phyloP scores from a whole-genome alignment of 192 early-diverging fungal genomes.

The Piromyces finnis region DNA sequence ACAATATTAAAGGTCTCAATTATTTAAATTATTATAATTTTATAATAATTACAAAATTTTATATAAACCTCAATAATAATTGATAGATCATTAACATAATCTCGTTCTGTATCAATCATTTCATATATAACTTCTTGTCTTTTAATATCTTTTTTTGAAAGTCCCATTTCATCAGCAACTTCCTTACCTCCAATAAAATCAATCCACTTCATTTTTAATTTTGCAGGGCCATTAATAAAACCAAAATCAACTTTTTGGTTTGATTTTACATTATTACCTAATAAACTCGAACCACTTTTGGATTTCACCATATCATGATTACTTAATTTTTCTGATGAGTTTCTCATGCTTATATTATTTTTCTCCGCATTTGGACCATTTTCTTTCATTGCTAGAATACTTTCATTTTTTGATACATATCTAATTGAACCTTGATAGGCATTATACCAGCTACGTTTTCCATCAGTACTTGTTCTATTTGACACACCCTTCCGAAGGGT shows the following conservation, averaged over 20 bases:
- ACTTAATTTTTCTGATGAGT: neutral
- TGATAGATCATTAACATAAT: conserved; percentile 77
- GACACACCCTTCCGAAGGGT: neutral
- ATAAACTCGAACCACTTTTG: neutral
- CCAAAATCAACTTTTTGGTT: neutral
- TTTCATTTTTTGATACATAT: neutral
- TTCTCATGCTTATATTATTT: too few relatives aligned
- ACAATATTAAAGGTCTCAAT: too few relatives aligned
- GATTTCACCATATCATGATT: too few relatives aligned
- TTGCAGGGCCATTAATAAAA: neutral
- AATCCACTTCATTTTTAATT: neutral
- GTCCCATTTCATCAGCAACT: neutral
- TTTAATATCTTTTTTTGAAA: conserved; percentile 46
- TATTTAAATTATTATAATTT: too few relatives aligned
- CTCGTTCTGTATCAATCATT: conserved; percentile 73
- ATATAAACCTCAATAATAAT: conserved; percentile 50
- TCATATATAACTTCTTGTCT: conserved; percentile 94
- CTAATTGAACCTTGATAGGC: neutral
- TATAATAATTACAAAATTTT: too few relatives aligned
- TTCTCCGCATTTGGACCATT: neutral
- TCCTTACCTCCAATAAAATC: neutral
- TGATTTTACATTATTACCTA: neutral
- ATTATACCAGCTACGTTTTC: neutral
- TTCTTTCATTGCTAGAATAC: neutral
- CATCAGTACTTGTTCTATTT: neutral